These are phyloP conservation scores for Coelastrella sp. DNA, from an alignment of 139 green algal genomes.

Conservation along the genomic window DNA sequence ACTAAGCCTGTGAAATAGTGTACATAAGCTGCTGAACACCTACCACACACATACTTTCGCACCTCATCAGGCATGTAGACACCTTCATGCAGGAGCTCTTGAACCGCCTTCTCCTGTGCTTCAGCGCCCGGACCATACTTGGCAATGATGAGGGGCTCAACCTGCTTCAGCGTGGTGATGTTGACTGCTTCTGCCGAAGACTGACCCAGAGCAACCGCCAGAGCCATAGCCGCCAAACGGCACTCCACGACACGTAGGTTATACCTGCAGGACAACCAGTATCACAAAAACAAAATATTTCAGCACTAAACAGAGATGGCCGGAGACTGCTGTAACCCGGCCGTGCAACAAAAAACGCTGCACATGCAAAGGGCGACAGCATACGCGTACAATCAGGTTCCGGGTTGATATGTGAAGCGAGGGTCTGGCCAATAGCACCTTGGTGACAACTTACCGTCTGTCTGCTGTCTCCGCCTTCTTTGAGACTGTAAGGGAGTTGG, in stretches of 20 bases:
- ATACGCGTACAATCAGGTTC: too few relatives aligned
- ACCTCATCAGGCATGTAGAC: conserved; percentile 67
- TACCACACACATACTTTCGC: not conserved
- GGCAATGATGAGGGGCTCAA: conserved; percentile 60
- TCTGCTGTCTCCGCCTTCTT: conserved; percentile 94
- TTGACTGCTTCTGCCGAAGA: conserved; percentile 37
- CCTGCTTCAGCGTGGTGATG: conserved; percentile 60
- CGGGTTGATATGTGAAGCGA: too few relatives aligned
- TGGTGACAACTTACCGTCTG: conserved; percentile 41
- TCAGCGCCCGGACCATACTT: conserved; percentile 41
- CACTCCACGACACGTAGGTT: conserved; percentile 98
- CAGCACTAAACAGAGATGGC: not conserved
- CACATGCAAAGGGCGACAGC: too few relatives aligned
- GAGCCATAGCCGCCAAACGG: conserved; percentile 84
- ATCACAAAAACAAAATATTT: too few relatives aligned
- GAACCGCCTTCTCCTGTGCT: conserved; percentile 57
- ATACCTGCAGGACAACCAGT: conserved; percentile 75
- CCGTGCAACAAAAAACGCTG: too few relatives aligned
- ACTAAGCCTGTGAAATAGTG: too few relatives aligned
- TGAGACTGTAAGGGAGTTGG: conserved; percentile 92
- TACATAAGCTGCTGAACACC: not conserved
- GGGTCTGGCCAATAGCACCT: not conserved
- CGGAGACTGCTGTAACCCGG: not conserved
- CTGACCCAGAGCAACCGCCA: conserved; percentile 77
- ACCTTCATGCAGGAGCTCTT: conserved; percentile 76